Percentiles rank a stretch among this genome's conserved stretches.
Conservation (phyloP, 768 basidiomycete genomes). For the Vararia minispora region DNA sequence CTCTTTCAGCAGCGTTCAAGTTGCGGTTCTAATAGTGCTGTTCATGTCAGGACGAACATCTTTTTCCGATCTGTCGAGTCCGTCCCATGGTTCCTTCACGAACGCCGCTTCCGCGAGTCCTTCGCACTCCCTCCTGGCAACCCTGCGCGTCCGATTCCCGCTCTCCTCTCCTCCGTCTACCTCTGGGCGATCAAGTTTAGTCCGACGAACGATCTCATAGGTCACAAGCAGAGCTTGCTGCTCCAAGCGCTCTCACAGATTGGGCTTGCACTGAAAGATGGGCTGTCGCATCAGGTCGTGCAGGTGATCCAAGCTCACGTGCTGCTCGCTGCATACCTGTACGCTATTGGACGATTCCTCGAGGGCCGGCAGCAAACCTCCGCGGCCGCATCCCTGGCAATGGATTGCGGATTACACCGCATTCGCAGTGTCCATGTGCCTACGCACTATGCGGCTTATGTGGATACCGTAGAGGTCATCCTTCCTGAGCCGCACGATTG, state of each 20-base stretch:
- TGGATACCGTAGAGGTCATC: slow-evolving; percentile 14
- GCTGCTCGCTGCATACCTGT: slow-evolving; percentile 22
- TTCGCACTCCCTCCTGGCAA: slow-evolving; percentile 18
- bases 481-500: slow-evolving; percentile 31
- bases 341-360: slow-evolving; percentile 17
- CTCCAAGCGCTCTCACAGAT: slow-evolving; percentile 36
- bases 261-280: slow-evolving; percentile 24
- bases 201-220: slow-evolving; percentile 13
- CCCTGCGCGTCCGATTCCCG: slow-evolving; percentile 19
- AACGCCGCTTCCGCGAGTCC: slow-evolving; percentile 31
- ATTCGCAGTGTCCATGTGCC: slow-evolving; percentile 12
- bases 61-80: slow-evolving; percentile 47
- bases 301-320: slow-evolving; percentile 23
- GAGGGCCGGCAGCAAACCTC: slow-evolving; percentile 22
- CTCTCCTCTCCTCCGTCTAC: slow-evolving; percentile 34
- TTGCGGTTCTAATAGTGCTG: background rate
- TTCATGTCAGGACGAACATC: slow-evolving; percentile 34
- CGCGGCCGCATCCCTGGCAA: slow-evolving; percentile 20
- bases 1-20: too few species aligned
- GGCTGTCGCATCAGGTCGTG: slow-evolving; percentile 26
- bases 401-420: slow-evolving; percentile 20
- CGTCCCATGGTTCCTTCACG: slow-evolving; percentile 58
- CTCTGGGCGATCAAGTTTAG: slow-evolving; percentile 26
- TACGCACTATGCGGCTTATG: slow-evolving; percentile 8
- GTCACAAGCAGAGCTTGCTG: slow-evolving; percentile 29